Conservation (phyloP, 768 basidiomycete species). For the Clathrus columnatus region DNA sequence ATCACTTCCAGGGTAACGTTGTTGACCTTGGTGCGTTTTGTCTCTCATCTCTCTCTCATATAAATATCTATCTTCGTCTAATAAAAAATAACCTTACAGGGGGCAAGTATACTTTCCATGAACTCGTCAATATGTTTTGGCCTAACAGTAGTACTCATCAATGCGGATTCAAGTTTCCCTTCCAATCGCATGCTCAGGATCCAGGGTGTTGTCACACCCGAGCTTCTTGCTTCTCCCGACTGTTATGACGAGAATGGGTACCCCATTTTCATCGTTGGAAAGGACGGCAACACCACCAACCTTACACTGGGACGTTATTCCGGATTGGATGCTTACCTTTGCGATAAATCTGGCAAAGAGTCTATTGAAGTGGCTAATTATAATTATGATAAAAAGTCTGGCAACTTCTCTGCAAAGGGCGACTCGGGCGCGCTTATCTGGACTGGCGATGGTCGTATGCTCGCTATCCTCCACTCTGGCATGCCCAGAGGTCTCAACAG, state of each 20-base stretch:
- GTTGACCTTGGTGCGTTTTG: conserved; percentile 10
- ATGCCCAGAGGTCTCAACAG: conserved; percentile 15
- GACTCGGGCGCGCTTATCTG: conserved; percentile 27
- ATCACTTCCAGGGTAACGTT: conserved; percentile 26
- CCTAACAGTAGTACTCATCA: conserved; percentile 5
- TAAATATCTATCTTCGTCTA: background rate
- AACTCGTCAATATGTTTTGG: conserved; percentile 19
- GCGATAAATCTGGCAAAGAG: conserved; percentile 15
- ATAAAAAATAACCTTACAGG: conserved; percentile 19
- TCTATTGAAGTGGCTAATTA: conserved; percentile 21
- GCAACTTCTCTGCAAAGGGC: conserved; percentile 23
- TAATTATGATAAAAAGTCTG: conserved; percentile 16
- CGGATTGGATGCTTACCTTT: conserved; percentile 12
- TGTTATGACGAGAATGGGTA: conserved; percentile 11
- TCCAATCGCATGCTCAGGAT: conserved; percentile 10
- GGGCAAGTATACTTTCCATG: conserved; percentile 15
- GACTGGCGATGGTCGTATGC: conserved; percentile 21
- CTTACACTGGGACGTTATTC: conserved; percentile 17
- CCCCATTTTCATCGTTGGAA: conserved; percentile 11
- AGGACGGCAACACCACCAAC: conserved; percentile 13
- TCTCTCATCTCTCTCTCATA: background rate
- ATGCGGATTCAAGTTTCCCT: conserved; percentile 10
- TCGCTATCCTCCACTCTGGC: conserved; percentile 24
- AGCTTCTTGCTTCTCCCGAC: conserved; percentile 11
- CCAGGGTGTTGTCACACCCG: conserved; percentile 8